phyloP scores from a whole-genome alignment of 441 rosid genomes.

The Gossypium schwendimanii region DNA sequence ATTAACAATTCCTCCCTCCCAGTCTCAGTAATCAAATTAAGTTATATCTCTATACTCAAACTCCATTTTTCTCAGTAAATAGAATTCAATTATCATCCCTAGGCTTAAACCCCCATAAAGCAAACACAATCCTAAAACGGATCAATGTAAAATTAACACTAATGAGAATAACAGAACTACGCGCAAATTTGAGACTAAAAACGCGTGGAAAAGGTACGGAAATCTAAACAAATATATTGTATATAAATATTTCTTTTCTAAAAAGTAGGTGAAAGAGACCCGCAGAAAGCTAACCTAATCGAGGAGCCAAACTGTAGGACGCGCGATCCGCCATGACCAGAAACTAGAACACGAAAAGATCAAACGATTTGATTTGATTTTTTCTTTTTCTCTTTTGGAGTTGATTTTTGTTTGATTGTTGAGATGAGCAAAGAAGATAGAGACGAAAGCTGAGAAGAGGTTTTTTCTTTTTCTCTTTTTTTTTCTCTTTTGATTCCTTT shows the following conservation, averaged over 20 bases:
- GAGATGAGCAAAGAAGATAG: neutral
- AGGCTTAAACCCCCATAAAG: neutral
- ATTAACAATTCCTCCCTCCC: neutral
- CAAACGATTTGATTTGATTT: conserved; percentile 9
- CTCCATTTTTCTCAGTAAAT: neutral
- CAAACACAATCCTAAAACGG: neutral
- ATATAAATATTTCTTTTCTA: neutral
- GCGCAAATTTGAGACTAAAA: conserved; percentile 10
- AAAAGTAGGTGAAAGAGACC: conserved; percentile 8
- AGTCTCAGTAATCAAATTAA: neutral
- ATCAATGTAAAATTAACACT: conserved; percentile 2
- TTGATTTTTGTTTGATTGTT: conserved; percentile 10
- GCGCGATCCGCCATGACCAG: conserved; percentile 58
- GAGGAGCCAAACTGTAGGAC: conserved; percentile 50
- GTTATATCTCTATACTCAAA: neutral
- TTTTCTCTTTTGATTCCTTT: neutral
- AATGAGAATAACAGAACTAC: neutral
- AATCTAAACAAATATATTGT: neutral
- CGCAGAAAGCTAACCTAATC: conserved; percentile 42
- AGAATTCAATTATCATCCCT: neutral
- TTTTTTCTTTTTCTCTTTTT: neutral
- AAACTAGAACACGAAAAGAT: conserved; percentile 11
- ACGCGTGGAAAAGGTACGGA: neutral
- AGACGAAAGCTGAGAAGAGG: neutral
- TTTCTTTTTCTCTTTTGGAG: neutral